phyloP scores from a whole-genome alignment of 805 yeast species.

The Pachysolen tannophilus region DNA sequence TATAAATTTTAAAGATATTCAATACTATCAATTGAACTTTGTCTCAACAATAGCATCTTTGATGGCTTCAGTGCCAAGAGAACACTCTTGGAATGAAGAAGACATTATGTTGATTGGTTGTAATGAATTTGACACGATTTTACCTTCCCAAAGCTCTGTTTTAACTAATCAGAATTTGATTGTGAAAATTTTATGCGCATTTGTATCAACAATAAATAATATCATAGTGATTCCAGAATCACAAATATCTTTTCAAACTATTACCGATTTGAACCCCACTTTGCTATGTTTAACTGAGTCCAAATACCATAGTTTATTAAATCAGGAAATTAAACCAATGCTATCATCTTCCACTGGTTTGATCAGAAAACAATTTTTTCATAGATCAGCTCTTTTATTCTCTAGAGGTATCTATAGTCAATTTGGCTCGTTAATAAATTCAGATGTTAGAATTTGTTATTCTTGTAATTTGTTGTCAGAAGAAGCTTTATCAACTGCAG shows the following conservation, averaged over 20 bases:
- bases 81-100: constrained; percentile 17
- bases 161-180: constrained; percentile 20
- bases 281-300: constrained; percentile 22
- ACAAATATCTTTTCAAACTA: constrained; percentile 11
- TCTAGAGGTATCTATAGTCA: constrained; percentile 41
- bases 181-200: constrained; percentile 30
- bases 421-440: constrained; percentile 18
- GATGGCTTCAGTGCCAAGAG: constrained; percentile 22
- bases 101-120: constrained; percentile 18
- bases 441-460: constrained; percentile 35
- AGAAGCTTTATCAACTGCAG: constrained; percentile 10
- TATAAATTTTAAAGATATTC: constrained; percentile 14
- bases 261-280: constrained; percentile 19
- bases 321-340: constrained; percentile 10
- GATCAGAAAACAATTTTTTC: constrained; percentile 18
- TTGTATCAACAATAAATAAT: constrained; percentile 25
- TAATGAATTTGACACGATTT: neutral
- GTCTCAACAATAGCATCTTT: constrained; percentile 27
- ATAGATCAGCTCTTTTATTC: constrained; percentile 32
- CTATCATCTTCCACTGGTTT: constrained; percentile 9
- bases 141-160: neutral
- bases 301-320: constrained; percentile 16
- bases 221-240: constrained; percentile 15
- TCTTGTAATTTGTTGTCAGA: constrained; percentile 21
- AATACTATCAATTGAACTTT: constrained; percentile 24